These are phyloP conservation scores for Sequoia sempervirens DNA, from an alignment of 75 land plant species.

Conservation along the genomic window DNA sequence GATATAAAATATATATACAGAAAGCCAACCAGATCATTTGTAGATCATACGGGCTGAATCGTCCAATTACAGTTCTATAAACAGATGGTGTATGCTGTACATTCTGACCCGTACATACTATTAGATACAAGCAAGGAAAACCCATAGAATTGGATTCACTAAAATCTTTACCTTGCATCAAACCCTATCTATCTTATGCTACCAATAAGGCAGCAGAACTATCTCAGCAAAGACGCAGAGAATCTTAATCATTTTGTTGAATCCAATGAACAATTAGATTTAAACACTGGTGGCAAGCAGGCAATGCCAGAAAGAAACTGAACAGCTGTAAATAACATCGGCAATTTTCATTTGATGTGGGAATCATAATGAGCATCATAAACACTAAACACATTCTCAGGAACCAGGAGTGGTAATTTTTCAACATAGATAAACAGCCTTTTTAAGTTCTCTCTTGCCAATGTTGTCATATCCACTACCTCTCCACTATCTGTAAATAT, in stretches of 20 bases:
- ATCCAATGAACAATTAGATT: neutral
- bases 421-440: conserved; percentile 82
- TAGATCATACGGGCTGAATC: neutral
- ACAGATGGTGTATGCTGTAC: neutral
- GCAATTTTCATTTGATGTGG: conserved; percentile 43
- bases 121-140: neutral
- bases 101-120: neutral
- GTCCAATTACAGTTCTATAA: neutral
- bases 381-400: conserved; percentile 58
- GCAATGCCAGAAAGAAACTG: neutral
- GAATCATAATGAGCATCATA: conserved; percentile 84
- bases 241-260: neutral
- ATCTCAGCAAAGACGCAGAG: neutral
- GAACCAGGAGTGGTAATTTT: conserved; percentile 73
- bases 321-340: neutral
- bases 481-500: conserved; percentile 69
- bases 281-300: neutral
- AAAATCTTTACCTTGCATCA: neutral
- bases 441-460: conserved; percentile 71
- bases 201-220: neutral
- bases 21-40: neutral
- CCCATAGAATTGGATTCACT: neutral
- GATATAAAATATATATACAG: neutral
- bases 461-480: conserved; percentile 54
- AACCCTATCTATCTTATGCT: neutral